Base-by-base conservation (phyloP, 1,284 basidiomycete genomes). In the Sanghuangporus baumii region DNA sequence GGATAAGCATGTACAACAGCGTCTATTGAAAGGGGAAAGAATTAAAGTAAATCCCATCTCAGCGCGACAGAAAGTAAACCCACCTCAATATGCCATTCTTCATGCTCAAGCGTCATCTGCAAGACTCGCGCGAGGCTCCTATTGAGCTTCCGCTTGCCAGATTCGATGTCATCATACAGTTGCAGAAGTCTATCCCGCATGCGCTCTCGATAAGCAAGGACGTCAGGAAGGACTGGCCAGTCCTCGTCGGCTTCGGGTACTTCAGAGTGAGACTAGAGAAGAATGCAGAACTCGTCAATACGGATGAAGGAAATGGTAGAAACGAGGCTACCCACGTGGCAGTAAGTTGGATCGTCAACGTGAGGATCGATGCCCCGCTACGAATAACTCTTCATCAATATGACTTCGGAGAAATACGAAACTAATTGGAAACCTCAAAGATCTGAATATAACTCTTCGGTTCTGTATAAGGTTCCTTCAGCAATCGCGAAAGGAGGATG, bases 281-380 rank as follows among this genome's bases (percentile, higher is more conserved):
- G 43, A 26, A 38, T 6, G 11, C 40, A 52, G 36, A 26, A 46
- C 55, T 38, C 47, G 48, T 48, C 26, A 31, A 31, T 5, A 3
- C 3, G 3, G 26, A 31, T 31, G 26, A 20, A 48, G 48, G 23
- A 54, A 56, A 38, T 7, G 43, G 7, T 4, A 59, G 18, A 52
- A 14, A 34, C 66, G 43, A 52, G 12, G 43, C 8, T 31, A 78
- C 86, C 62, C 72, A 93, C 91, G 71, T 96, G 93, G 66, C 91
- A 91, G 70, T 88, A 76, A 1, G 82, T 86, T 0, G 94, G 93
- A 71, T 96, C 91, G 65, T 96, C 91, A 43, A 96, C 93, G 70
- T 91, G 88, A 0, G 96, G 97, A 71, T 99, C 97, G 67, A 99
- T 98, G 6, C 96, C 96, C 43, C 96, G 87, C 86, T 96, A 72